These are phyloP conservation scores for Orbilia quercus DNA, from an alignment of 2,329 filamentous ascomycete genomes.

Conservation along the genomic window DNA sequence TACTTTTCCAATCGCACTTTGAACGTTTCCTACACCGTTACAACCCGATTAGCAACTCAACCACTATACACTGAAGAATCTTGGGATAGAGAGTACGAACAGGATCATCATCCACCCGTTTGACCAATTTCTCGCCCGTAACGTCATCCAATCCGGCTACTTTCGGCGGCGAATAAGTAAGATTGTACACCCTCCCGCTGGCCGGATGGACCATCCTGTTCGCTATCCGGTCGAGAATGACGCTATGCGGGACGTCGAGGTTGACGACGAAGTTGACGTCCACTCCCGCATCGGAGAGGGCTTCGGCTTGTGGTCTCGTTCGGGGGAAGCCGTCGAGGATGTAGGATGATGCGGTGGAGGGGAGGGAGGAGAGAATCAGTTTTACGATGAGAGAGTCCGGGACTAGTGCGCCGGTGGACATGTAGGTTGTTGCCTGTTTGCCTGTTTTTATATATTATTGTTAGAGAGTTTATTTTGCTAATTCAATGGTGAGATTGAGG, in stretches of 20 bases:
- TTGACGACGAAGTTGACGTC: constrained; percentile 58
- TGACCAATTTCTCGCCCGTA: constrained; percentile 85
- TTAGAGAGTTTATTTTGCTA: not conserved
- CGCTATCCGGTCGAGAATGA: constrained; percentile 88
- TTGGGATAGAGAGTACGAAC: constrained; percentile 37
- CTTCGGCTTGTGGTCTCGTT: constrained; percentile 80
- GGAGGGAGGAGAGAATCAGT: constrained; percentile 72
- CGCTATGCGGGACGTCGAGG: constrained; percentile 77
- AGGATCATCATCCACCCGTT: constrained; percentile 81
- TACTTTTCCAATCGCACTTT: constrained; percentile 82
- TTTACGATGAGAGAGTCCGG: constrained; percentile 90
- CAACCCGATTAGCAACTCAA: constrained; percentile 15
- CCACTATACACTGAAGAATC: not conserved
- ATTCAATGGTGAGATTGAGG: too few relatives aligned
- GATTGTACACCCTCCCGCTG: constrained; percentile 94
- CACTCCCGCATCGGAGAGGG: constrained; percentile 19
- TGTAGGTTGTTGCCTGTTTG: constrained; percentile 87
- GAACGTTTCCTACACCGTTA: constrained; percentile 77
- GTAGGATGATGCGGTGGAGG: constrained; percentile 81
- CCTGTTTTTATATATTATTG: constrained; percentile 67
- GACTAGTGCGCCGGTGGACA: constrained; percentile 89
- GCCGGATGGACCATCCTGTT: constrained; percentile 93
- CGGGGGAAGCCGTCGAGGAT: constrained; percentile 96
- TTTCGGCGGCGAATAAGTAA: constrained; percentile 86
- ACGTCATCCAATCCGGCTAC: constrained; percentile 85